phyloP scores from a whole-genome alignment of 192 early-diverging fungal species.

The Paraglomus occultum region DNA sequence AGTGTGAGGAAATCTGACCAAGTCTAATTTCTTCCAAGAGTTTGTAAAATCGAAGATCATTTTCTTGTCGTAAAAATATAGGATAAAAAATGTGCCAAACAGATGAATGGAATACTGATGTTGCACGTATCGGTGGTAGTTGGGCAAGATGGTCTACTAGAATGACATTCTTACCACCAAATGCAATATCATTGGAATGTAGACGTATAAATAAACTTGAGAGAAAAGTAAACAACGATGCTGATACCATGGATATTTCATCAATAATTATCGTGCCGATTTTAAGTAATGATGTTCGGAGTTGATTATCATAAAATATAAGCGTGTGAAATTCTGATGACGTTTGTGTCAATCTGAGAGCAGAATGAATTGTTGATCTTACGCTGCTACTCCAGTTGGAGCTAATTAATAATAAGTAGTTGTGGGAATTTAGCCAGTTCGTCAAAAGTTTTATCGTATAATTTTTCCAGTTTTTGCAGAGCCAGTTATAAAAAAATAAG shows the following conservation, averaged over 20 bases:
- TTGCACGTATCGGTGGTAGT: background rate
- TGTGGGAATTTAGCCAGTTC: too few species aligned
- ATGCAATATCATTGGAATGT: background rate
- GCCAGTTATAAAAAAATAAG: too few species aligned
- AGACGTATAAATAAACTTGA: background rate
- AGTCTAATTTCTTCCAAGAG: background rate
- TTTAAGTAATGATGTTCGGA: background rate
- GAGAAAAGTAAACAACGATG: background rate
- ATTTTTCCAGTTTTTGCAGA: too few species aligned
- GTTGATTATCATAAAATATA: background rate
- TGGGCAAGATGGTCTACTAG: background rate
- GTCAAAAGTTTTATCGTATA: too few species aligned
- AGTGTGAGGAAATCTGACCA: background rate
- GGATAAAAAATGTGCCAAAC: background rate
- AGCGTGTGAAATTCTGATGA: background rate
- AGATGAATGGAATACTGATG: background rate
- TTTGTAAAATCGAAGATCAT: too few species aligned
- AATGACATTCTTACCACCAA: background rate
- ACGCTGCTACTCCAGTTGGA: background rate
- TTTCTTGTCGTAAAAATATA: background rate
- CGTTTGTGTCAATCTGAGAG: background rate
- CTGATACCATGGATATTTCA: background rate
- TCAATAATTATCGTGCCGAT: conserved; percentile 7
- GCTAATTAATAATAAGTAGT: too few species aligned
- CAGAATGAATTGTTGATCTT: background rate